Conservation (phyloP, 805 yeast species). For the Ogataea trehaloabstinens region DNA sequence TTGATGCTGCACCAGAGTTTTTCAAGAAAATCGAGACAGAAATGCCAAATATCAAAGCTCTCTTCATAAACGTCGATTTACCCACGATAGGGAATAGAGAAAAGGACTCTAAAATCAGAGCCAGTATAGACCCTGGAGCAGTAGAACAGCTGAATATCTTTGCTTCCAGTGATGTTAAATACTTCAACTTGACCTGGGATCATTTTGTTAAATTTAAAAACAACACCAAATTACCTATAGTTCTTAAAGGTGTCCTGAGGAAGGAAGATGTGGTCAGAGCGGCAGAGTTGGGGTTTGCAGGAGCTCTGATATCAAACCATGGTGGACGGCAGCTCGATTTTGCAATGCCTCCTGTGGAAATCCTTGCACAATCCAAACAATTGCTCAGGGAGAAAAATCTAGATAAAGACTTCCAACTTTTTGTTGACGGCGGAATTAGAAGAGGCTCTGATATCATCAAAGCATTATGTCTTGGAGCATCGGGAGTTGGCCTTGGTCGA, state of each 20-base stretch:
- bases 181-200: slow-evolving; percentile 47
- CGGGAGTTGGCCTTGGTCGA: slow-evolving; percentile 66
- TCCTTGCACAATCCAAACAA: slow-evolving; percentile 54
- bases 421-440: slow-evolving; percentile 42
- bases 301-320: slow-evolving; percentile 66
- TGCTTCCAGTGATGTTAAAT: slow-evolving; percentile 9
- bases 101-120: slow-evolving; percentile 74
- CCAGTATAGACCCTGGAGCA: slow-evolving; percentile 42
- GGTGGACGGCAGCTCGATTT: slow-evolving; percentile 72
- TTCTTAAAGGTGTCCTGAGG: slow-evolving; percentile 61
- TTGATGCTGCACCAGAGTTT: slow-evolving; percentile 44
- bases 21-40: slow-evolving; percentile 30
- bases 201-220: slow-evolving; percentile 51
- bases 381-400: slow-evolving; percentile 40
- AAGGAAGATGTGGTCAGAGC: slow-evolving; percentile 63
- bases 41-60: slow-evolving; percentile 58
- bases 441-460: slow-evolving; percentile 43
- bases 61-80: slow-evolving; percentile 85
- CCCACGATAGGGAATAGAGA: slow-evolving; percentile 86
- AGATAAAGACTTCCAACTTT: slow-evolving; percentile 38
- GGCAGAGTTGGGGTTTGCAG: slow-evolving; percentile 54
- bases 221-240: slow-evolving; percentile 44
- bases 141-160: slow-evolving; percentile 12
- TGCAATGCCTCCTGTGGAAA: slow-evolving; percentile 58
- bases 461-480: slow-evolving; percentile 43